Evolutionary conservation across 2,329 filamentous ascomycete genomes (phyloP), one percentile per base, ranked within the genome.

Genomic region (Beauveria brongniartii): DNA sequence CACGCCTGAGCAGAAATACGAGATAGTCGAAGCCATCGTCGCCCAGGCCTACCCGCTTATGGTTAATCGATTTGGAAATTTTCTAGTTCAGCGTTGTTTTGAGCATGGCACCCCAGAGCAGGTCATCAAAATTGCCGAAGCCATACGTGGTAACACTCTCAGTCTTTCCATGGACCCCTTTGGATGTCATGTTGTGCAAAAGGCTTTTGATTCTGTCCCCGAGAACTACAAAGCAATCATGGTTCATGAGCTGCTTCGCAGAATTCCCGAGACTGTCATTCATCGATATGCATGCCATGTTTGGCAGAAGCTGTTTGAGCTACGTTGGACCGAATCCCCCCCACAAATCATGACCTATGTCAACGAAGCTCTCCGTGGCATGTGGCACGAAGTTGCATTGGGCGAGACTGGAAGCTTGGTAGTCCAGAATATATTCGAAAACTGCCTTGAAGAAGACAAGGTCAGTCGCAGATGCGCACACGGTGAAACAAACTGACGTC

Each of bases 361-460:
- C 75, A 99, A 99, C 70, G 92, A 97, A 68, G 90, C 94, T 63
- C 83, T 99, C 59, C 84, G 86, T 62, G 93, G 93, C 63, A 97
- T 97, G 92, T 99, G 94, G 94, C 92, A 97, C 70, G 93, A 99
- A 70, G 94, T 99, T 65, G 95, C 95, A 24, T 80, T 97, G 57
- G 94, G 94, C 41, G 94, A 99, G 79, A 99, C 95, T 12, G 94
- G 94, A 63, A 99, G 94, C 73, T 81, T 99, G 68, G 94, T 99
- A 51, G 95, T 99, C 54, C 94, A 99, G 75, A 99, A 99, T 73
- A 99, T 99, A 71, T 99, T 99, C 73, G 94, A 99, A 78, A 99
- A 99, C 70, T 99, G 94, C 70, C 83, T 97, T 34, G 95, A 99
- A 71, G 93, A 97, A 69, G 94, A 99, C 77, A 99, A 99, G 86